Evolutionary conservation across 164 flowering plant genomes (phyloP).

Genomic region (Macadamia integrifolia): DNA sequence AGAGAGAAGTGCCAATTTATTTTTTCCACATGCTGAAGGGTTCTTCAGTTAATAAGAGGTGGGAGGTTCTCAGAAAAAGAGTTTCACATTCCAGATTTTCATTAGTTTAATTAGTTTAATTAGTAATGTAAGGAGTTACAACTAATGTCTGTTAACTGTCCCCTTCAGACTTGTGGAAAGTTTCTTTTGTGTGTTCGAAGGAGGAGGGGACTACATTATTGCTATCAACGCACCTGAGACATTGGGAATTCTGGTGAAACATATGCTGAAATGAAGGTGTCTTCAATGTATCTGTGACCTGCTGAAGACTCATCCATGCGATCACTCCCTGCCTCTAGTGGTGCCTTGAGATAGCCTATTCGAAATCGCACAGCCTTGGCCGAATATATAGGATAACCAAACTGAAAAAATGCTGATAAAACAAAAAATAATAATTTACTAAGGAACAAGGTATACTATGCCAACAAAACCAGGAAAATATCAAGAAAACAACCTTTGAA

Average conservation of each 20-base stretch:
- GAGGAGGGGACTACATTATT: too few relatives aligned
- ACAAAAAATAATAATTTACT: background rate
- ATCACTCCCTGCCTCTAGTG: slow-evolving; percentile 9
- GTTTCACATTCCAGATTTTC: background rate
- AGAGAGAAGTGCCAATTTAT: too few relatives aligned
- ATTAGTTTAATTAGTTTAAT: too few relatives aligned
- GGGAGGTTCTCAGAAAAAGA: too few relatives aligned
- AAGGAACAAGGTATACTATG: background rate
- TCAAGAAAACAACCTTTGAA: slow-evolving; percentile 54
- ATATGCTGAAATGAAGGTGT: slow-evolving; percentile 37
- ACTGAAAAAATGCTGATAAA: slow-evolving; percentile 39
- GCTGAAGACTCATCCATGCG: slow-evolving; percentile 8
- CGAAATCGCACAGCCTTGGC: slow-evolving; percentile 44
- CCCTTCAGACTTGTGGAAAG: too few relatives aligned
- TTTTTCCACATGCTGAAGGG: too few relatives aligned
- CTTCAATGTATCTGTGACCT: slow-evolving; percentile 12
- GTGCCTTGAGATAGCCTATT: slow-evolving; percentile 31
- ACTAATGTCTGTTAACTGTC: too few relatives aligned
- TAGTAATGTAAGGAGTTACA: too few relatives aligned
- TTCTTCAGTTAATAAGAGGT: too few relatives aligned
- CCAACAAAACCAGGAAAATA: background rate
- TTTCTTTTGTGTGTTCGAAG: too few relatives aligned
- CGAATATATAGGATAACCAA: slow-evolving; percentile 42
- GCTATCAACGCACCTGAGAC: slow-evolving; percentile 31
- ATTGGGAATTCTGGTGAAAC: slow-evolving; percentile 41